These are phyloP conservation scores for Capsicum rhomboideum DNA, from an alignment of 257 asterid species.

Conservation along the genomic window DNA sequence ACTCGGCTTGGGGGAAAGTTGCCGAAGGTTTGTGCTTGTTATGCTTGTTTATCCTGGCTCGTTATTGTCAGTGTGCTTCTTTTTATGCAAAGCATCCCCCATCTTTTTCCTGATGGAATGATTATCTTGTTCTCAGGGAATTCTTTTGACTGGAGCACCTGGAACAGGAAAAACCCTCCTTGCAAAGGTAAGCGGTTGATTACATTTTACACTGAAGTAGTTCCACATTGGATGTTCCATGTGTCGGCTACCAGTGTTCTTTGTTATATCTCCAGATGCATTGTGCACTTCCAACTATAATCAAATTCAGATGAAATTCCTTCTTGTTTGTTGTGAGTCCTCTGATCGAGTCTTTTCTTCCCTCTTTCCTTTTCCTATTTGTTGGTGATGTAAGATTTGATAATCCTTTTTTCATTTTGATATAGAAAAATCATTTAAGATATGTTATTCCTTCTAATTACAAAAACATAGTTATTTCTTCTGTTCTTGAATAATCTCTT, in stretches of 20 bases:
- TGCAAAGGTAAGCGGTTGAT: conserved; percentile 60
- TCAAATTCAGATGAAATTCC: not conserved
- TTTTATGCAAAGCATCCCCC: not conserved
- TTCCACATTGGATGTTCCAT: not conserved
- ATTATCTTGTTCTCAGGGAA: conserved; percentile 55
- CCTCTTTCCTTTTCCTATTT: not conserved
- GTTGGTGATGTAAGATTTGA: not conserved
- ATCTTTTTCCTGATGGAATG: not conserved
- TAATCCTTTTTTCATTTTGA: not conserved
- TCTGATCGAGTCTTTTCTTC: not conserved
- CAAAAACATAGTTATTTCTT: not conserved
- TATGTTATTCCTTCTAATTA: not conserved
- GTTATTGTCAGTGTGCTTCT: not conserved
- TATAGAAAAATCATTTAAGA: not conserved
- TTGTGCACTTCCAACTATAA: not conserved
- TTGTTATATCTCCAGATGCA: not conserved
- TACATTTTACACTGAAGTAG: not conserved
- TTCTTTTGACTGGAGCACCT: conserved; percentile 96
- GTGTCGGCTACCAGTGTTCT: not conserved
- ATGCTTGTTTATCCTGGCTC: not conserved
- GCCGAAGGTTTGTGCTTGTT: conserved; percentile 71
- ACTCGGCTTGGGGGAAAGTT: conserved; percentile 94
- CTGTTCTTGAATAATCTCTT: not conserved
- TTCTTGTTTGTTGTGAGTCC: not conserved
- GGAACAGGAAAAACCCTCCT: conserved; percentile 98